These are phyloP conservation scores for Pilasporangium apinafurcum DNA, from an alignment of 352 stramenopile genomes.

Conservation along the genomic window DNA sequence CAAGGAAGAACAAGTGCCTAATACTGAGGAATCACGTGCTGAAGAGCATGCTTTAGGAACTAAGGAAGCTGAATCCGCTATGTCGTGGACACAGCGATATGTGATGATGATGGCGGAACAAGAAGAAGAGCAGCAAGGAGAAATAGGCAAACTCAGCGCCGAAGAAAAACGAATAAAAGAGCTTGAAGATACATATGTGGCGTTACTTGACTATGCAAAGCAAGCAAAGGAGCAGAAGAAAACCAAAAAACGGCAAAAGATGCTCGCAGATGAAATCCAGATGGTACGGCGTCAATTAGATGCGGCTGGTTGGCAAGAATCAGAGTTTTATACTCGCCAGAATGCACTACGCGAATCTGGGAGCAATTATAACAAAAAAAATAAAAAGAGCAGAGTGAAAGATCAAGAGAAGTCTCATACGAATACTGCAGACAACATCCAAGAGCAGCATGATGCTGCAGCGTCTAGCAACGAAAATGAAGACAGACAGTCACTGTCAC, in stretches of 20 bases:
- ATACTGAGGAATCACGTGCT: background rate
- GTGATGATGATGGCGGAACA: slow-evolving; percentile 43
- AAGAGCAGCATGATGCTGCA: background rate
- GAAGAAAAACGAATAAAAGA: slow-evolving; percentile 33
- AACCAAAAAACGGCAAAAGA: slow-evolving; percentile 42
- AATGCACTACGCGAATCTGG: background rate
- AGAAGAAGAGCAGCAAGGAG: slow-evolving; percentile 33
- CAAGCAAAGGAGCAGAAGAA: slow-evolving; percentile 39
- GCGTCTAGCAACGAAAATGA: background rate
- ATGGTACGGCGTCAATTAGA: slow-evolving; percentile 4
- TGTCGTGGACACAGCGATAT: slow-evolving; percentile 78
- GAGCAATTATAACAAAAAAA: background rate
- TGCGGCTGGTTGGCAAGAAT: slow-evolving; percentile 13
- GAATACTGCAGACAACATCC: too few relatives aligned
- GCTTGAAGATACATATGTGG: slow-evolving; percentile 41
- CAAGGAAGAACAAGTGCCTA: background rate
- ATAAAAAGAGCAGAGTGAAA: slow-evolving; percentile 3
- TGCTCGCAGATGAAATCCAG: slow-evolving; percentile 10
- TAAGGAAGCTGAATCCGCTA: slow-evolving; percentile 17
- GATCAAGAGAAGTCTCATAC: too few relatives aligned
- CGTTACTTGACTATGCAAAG: slow-evolving; percentile 22
- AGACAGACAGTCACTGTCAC: background rate
- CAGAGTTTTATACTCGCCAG: slow-evolving; percentile 4
- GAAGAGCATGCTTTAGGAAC: too few relatives aligned
- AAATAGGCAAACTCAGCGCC: slow-evolving; percentile 14